A percentile compares a stretch with the other conserved stretches of the same genome.
These are phyloP conservation scores for Naumovozyma dairenensis DNA, from an alignment of 805 yeast genomes.

Conservation along the genomic window DNA sequence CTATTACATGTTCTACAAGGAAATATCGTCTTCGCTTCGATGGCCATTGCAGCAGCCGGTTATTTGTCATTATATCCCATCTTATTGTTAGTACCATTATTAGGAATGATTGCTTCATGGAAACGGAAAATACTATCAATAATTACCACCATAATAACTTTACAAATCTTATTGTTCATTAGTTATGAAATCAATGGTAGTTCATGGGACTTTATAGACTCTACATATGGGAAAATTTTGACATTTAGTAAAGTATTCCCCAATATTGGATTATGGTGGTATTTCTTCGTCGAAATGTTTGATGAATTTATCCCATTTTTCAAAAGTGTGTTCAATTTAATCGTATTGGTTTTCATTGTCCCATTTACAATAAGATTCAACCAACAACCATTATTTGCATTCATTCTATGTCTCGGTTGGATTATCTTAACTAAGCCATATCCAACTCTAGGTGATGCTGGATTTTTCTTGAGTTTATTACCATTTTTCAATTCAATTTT, in stretches of 20 bases:
- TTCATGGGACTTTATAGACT: slow-evolving; percentile 36
- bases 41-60: slow-evolving; percentile 50
- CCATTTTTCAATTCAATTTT: slow-evolving; percentile 38
- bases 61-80: slow-evolving; percentile 56
- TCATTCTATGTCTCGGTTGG: slow-evolving; percentile 39
- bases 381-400: slow-evolving; percentile 49
- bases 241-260: slow-evolving; percentile 68
- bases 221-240: slow-evolving; percentile 49
- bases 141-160: slow-evolving; percentile 1
- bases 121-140: slow-evolving; percentile 2
- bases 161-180: slow-evolving; percentile 21
- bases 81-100: slow-evolving; percentile 45
- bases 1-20: slow-evolving; percentile 36
- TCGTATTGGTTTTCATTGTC: slow-evolving; percentile 50
- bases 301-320: slow-evolving; percentile 80
- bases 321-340: slow-evolving; percentile 73
- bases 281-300: slow-evolving; percentile 90
- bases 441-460: slow-evolving; percentile 76
- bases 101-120: not conserved
- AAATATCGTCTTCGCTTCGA: slow-evolving; percentile 32
- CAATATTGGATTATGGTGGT: slow-evolving; percentile 97
- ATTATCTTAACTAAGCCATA: slow-evolving; percentile 68
- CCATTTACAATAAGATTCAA: slow-evolving; percentile 68
- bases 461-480: slow-evolving; percentile 40
- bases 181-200: slow-evolving; percentile 35